phyloP scores from a whole-genome alignment of 768 basidiomycete species.

The Trametes cingulata region DNA sequence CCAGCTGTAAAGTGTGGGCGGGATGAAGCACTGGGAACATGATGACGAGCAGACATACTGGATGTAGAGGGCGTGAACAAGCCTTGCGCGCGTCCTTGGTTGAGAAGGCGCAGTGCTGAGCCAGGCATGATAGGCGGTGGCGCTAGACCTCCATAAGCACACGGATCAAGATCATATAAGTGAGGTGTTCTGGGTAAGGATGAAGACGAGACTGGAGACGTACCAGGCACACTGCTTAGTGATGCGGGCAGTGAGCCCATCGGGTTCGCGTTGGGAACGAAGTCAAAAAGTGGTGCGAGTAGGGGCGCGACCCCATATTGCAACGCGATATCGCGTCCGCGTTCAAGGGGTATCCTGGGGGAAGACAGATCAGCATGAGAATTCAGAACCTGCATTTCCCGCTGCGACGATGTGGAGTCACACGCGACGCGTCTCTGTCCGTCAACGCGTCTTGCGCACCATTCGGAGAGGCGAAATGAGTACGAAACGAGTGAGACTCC shows the following conservation, averaged over 20 bases:
- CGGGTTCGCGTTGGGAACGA: constrained; percentile 74
- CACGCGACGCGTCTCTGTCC: neutral
- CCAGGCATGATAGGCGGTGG: constrained; percentile 88
- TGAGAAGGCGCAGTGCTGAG: constrained; percentile 78
- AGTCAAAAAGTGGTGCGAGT: constrained; percentile 90
- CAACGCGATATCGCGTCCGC: constrained; percentile 88
- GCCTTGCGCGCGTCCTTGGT: constrained; percentile 85
- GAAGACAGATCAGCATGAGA: constrained; percentile 3
- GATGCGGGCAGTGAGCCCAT: constrained; percentile 60
- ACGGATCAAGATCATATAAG: neutral
- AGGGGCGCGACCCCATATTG: constrained; percentile 91
- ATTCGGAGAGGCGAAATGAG: too few relatives aligned
- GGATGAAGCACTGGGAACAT: constrained; percentile 54
- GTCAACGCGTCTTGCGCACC: too few relatives aligned
- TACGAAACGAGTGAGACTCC: too few relatives aligned
- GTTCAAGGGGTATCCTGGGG: constrained; percentile 90
- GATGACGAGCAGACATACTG: constrained; percentile 46
- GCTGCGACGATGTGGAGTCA: neutral
- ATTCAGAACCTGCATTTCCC: neutral
- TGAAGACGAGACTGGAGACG: neutral
- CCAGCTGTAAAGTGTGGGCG: constrained; percentile 45
- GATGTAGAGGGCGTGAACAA: constrained; percentile 86
- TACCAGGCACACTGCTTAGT: constrained; percentile 21
- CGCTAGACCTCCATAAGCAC: constrained; percentile 44
- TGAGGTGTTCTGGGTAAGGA: neutral